Base-by-base conservation (phyloP, 108 stramenopile genomes). In the Bacterosira constricta region DNA sequence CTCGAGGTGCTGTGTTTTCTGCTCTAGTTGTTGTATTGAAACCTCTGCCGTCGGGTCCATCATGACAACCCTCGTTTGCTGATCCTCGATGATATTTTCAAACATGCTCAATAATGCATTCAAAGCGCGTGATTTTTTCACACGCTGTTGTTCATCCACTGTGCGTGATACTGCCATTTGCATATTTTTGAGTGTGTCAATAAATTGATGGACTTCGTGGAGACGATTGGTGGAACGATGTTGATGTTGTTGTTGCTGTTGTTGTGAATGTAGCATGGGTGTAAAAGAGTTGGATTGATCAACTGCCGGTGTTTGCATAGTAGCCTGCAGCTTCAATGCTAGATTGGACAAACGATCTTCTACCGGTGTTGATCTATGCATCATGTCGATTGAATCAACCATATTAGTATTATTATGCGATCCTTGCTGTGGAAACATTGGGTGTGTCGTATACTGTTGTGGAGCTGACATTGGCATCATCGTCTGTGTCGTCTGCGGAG, bases 91-190 rank as follows among this genome's bases (percentile, higher is more conserved):
- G 37, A 79, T 49, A 30, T 58, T 63, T 36, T 79, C 77, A 60
- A 79, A 79, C 77, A 79, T 79, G 20, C 23, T 52, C 39, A 79
- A 62, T 12, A 79, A 37, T 8, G 69, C 41, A 60, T 79, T 60
- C 64, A 79, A 46, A 15, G 77, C 77, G n/a, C 69, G 63, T 26
- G 77, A 70, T n/a, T 79, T 79, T 49, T 63, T 64, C 21, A 35
- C 35, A 5, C 69, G 77, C 35, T 71, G 77, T 41, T 71, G 64
- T 46, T 79, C 77, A 51, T 79, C 70, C 1, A 36, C 20, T 6
- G 77, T 79, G 37, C 53, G 35, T 34, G 55, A 59, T 10, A 79
- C 77, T 2, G 62, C 69, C 17, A 46, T 27, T 50, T 79, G 77
- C 77, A 79, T 79, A 41, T 56, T 64, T 36, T 60, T 42, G 11